A percentile compares a stretch with the other conserved stretches of the same genome.
phyloP scores from a whole-genome alignment of 495 filamentous ascomycete genomes.

The Penicillium dipodomyicola region DNA sequence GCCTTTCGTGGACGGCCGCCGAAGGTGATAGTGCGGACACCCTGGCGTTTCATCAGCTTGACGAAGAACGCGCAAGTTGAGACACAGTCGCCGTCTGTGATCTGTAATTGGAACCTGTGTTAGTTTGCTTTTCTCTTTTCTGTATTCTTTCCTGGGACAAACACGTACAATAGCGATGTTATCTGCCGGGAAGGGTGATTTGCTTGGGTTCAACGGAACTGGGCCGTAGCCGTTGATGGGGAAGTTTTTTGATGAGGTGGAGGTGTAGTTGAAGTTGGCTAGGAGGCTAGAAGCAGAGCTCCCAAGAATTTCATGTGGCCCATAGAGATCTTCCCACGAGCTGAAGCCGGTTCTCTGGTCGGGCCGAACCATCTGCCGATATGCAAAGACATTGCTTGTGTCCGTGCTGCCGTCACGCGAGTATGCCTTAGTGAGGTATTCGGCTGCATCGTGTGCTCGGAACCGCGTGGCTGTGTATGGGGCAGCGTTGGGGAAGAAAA shows the following conservation, averaged over 20 bases:
- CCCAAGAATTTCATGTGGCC: constrained; percentile 39
- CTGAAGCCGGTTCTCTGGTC: constrained; percentile 39
- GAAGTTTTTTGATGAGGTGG: constrained; percentile 32
- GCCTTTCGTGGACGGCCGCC: constrained; percentile 56
- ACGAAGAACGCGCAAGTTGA: constrained; percentile 63
- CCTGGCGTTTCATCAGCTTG: constrained; percentile 54
- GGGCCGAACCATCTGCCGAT: constrained; percentile 23
- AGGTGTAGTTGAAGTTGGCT: constrained; percentile 50
- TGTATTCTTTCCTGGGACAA: neutral
- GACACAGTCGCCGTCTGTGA: constrained; percentile 61
- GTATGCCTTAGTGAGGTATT: constrained; percentile 40
- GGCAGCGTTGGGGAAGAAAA: constrained; percentile 37
- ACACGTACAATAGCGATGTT: constrained; percentile 48
- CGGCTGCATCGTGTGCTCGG: constrained; percentile 41
- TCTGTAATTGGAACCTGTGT: constrained; percentile 14
- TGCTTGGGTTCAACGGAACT: constrained; percentile 27
- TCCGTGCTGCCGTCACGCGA: constrained; percentile 16
- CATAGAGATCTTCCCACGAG: constrained; percentile 55
- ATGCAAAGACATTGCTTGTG: constrained; percentile 22
- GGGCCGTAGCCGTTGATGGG: constrained; percentile 43
- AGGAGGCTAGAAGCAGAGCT: constrained; percentile 47
- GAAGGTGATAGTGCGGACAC: constrained; percentile 58
- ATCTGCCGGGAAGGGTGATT: constrained; percentile 44
- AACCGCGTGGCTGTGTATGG: constrained; percentile 44
- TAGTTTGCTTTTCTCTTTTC: constrained; percentile 1